phyloP scores from a whole-genome alignment of 2,329 filamentous ascomycete genomes.

The Xylaria sp. region DNA sequence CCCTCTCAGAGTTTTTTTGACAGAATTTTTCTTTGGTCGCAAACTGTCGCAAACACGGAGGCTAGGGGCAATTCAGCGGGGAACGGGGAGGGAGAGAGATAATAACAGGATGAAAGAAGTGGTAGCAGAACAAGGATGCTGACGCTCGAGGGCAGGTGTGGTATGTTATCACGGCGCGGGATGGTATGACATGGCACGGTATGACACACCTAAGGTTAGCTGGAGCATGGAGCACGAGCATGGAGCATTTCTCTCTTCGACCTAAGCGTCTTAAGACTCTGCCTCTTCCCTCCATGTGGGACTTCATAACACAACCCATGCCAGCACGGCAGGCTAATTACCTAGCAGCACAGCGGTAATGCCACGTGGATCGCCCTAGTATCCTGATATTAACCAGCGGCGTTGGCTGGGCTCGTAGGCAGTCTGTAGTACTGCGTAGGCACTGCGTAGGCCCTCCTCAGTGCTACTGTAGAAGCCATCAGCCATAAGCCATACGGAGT shows the following conservation, averaged over 20 bases:
- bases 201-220: neutral
- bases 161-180: constrained; percentile 2
- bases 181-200: constrained; percentile 14
- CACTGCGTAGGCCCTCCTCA: neutral
- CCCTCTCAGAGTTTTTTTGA: neutral
- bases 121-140: neutral
- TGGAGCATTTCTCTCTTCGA: too few relatives aligned
- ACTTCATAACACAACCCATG: constrained; percentile 5
- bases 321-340: constrained; percentile 4
- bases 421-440: too few relatives aligned
- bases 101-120: neutral
- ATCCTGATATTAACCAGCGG: neutral
- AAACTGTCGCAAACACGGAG: neutral
- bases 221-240: neutral
- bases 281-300: neutral
- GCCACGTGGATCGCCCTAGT: neutral
- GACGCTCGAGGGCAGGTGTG: constrained; percentile 13
- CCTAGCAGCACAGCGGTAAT: neutral
- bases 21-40: neutral
- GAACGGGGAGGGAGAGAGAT: neutral
- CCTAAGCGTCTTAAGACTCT: neutral
- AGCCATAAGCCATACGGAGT: neutral
- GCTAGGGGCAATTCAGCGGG: neutral
- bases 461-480: neutral
- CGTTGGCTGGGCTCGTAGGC: neutral